phyloP scores from a whole-genome alignment of 805 yeast species.

The Torulaspora indica region DNA sequence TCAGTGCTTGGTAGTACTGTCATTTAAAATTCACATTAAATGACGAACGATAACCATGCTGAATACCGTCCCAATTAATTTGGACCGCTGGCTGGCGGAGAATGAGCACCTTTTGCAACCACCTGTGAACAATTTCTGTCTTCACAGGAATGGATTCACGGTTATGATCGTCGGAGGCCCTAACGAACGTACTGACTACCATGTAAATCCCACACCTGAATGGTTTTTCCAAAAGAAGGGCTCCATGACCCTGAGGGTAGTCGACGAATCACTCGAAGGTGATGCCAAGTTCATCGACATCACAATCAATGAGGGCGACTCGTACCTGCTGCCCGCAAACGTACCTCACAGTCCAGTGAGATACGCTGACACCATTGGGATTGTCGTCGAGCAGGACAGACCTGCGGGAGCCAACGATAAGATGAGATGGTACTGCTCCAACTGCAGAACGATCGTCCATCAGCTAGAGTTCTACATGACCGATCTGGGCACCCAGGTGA shows the following conservation, averaged over 20 bases:
- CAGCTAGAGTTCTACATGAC: slow-evolving; percentile 68
- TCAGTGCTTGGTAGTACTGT: not conserved
- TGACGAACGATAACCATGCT: slow-evolving; percentile 13
- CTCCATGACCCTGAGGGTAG: slow-evolving; percentile 75
- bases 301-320: slow-evolving; percentile 75
- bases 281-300: slow-evolving; percentile 72
- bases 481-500: slow-evolving; percentile 88
- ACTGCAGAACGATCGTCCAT: slow-evolving; percentile 60
- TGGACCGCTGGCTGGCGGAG: slow-evolving; percentile 75
- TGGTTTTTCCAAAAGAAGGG: slow-evolving; percentile 89
- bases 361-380: slow-evolving; percentile 78
- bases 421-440: slow-evolving; percentile 82
- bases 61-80: slow-evolving; percentile 55
- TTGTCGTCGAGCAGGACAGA: slow-evolving; percentile 89
- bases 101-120: slow-evolving; percentile 75
- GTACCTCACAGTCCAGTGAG: slow-evolving; percentile 89
- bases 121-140: slow-evolving; percentile 86
- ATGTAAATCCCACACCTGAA: slow-evolving; percentile 90
- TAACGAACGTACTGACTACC: slow-evolving; percentile 88
- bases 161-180: slow-evolving; percentile 97
- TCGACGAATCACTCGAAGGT: slow-evolving; percentile 41
- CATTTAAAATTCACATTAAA: not conserved
- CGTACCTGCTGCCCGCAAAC: slow-evolving; percentile 80
- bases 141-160: slow-evolving; percentile 88
- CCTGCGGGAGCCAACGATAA: slow-evolving; percentile 67